These are phyloP conservation scores for Yamagishiella unicocca DNA, from an alignment of 139 green algal genomes.

Conservation along the genomic window DNA sequence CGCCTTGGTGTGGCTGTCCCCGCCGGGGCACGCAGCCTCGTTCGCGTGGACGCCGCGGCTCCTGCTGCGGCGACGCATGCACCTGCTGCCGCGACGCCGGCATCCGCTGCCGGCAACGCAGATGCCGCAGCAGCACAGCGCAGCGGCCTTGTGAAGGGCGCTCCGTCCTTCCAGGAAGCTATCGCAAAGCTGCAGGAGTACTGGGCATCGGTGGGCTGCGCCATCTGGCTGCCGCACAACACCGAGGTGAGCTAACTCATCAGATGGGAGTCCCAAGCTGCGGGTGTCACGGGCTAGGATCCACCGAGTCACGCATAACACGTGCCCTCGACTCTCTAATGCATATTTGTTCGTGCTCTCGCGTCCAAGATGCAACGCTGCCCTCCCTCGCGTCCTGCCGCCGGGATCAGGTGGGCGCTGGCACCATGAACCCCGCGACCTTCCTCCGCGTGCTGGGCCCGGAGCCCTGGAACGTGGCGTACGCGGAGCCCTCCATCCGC, in stretches of 20 bases:
- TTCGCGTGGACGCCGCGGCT: not conserved
- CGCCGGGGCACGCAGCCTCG: not conserved
- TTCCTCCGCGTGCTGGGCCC: slow-evolving; percentile 95
- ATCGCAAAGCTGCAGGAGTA: slow-evolving; percentile 92
- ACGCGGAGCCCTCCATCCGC: slow-evolving; percentile 95
- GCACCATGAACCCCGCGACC: slow-evolving; percentile 99
- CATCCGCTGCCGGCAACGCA: not conserved
- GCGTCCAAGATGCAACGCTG: too few species aligned
- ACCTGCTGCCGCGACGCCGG: not conserved
- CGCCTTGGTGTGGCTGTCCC: not conserved
- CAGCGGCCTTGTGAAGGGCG: slow-evolving; percentile 40
- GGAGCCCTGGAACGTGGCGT: slow-evolving; percentile 96
- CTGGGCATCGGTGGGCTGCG: slow-evolving; percentile 90
- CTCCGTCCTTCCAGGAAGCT: slow-evolving; percentile 94
- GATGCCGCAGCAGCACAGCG: not conserved
- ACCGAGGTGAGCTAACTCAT: slow-evolving; percentile 82
- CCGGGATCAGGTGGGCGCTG: slow-evolving; percentile 94
- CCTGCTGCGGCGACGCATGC: not conserved
- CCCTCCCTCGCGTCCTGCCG: too few species aligned
- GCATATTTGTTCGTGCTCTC: too few species aligned
- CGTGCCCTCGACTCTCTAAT: too few species aligned
- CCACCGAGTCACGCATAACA: too few species aligned
- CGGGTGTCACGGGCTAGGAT: too few species aligned
- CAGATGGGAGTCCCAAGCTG: too few species aligned
- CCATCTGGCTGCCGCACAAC: slow-evolving; percentile 95